Base-by-base conservation (phyloP, 257 asterid species). In the Primulina eburnea region DNA sequence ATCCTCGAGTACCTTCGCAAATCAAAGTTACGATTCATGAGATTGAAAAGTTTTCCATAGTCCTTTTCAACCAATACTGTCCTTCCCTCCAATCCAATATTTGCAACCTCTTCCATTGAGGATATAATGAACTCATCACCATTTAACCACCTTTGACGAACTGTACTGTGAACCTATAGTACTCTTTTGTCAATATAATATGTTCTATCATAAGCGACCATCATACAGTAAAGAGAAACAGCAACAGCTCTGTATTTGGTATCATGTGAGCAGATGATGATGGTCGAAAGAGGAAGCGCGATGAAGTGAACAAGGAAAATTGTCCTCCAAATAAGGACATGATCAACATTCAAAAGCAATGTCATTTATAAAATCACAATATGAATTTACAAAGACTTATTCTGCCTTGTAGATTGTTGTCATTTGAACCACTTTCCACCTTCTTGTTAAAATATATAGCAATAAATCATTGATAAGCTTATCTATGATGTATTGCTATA, bases 21-120 rank as follows among this genome's bases (percentile, higher is more conserved):
- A 67, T 90, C 97, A 77, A 93, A 90, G 84, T 93, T 93, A 62
- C 47, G 92, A 68, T 89, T 90, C 99, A 90, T 93, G 75, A 93
- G 96, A 72, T 52, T 68, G 63, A 90, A 94, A 43, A 93, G 76
- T 76, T 83, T 87, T 33, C 60, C 14, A 50, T 84, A 74, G 79
- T 94, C 90, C 80, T 89, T 94, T 64, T 79, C 90, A 37, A 85
- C 73, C 84, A 91, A 77, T n/a, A 92, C 86, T 1, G 72, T 76
- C 40, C 73, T 73, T 69, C 99, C 99, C 81, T 89, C 92, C 69
- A 81, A 74, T 57, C 97, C 92, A 74, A 91, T 62, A 43, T 87
- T 74, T 33, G 97, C 96, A 69, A 94, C 96, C 80, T 91, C 91
- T 78, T 88, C 86, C 83, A 94, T 84, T 74, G 91, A 74, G 67